These are phyloP conservation scores for Polygonum aviculare DNA, from an alignment of 148 eudicot species.

Conservation along the genomic window DNA sequence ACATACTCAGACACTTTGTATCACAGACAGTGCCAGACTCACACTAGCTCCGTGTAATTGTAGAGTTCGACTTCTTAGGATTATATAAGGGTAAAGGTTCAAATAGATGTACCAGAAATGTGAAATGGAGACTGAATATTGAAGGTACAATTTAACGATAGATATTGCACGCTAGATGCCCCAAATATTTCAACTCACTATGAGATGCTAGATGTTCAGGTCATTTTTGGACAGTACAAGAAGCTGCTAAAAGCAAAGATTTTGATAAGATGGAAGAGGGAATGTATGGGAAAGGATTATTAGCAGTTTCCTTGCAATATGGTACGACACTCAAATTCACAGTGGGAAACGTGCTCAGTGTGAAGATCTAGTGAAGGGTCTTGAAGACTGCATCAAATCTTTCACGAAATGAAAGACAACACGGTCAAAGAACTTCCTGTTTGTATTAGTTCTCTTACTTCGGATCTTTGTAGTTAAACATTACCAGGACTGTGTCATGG, in stretches of 20 bases:
- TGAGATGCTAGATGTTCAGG: background rate
- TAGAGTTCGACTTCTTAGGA: background rate
- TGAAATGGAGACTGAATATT: background rate
- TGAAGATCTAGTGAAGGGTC: background rate
- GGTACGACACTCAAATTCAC: background rate
- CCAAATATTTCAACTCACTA: background rate
- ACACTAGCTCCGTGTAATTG: background rate
- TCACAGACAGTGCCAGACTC: background rate
- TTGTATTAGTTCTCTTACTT: background rate
- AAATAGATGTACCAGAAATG: background rate
- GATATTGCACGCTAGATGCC: background rate
- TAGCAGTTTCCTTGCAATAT: background rate
- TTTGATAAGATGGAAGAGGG: background rate
- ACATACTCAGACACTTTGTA: background rate
- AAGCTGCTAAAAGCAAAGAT: background rate
- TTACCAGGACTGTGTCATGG: background rate
- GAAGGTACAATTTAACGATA: background rate
- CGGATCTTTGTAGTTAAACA: background rate
- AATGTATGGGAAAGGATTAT: background rate
- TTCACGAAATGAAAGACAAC: background rate
- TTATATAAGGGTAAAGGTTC: background rate
- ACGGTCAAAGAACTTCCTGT: background rate
- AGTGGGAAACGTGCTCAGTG: background rate
- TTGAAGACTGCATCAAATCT: background rate
- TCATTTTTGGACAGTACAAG: background rate